A percentile compares a stretch with the other conserved stretches of the same genome.
These are phyloP conservation scores for Tylopilus intermedius DNA, from an alignment of 768 basidiomycete species.

Conservation along the genomic window DNA sequence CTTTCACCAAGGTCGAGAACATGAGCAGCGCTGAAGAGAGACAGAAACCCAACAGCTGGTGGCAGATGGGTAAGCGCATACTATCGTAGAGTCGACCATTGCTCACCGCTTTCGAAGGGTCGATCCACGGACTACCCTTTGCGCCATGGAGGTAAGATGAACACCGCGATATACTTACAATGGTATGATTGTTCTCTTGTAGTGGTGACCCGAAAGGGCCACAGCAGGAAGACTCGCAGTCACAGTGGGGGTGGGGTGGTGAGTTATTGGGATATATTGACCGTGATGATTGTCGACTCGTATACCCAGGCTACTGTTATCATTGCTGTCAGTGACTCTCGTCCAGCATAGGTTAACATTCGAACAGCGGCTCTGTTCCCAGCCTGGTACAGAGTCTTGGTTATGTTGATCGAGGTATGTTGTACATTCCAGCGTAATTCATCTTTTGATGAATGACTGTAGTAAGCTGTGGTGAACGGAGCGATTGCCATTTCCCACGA, in stretches of 20 bases:
- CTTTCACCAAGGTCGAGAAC: slow-evolving; percentile 2
- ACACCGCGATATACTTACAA: background rate
- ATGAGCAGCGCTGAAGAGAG: background rate
- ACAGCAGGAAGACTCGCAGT: slow-evolving; percentile 2
- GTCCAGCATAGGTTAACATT: background rate
- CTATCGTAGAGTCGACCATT: background rate
- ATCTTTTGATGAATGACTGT: background rate
- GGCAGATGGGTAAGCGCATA: slow-evolving; percentile 11
- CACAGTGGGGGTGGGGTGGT: slow-evolving; percentile 13
- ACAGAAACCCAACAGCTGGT: slow-evolving; percentile 16
- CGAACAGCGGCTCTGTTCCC: slow-evolving; percentile 20
- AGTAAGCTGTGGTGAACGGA: slow-evolving; percentile 18
- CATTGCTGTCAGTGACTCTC: slow-evolving; percentile 10
- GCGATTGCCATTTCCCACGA: slow-evolving; percentile 12
- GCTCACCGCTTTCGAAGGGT: background rate
- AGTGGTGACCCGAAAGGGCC: slow-evolving; percentile 15
- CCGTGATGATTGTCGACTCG: too few relatives aligned
- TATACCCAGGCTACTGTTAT: slow-evolving; percentile 16
- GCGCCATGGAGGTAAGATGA: slow-evolving; percentile 2
- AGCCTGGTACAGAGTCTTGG: slow-evolving; percentile 16
- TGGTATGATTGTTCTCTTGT: background rate
- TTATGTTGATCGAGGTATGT: slow-evolving; percentile 14
- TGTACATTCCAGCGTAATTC: background rate
- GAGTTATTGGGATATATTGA: background rate
- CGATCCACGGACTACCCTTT: slow-evolving; percentile 16